Conservation (phyloP, 768 basidiomycete species). For the Arthromyces matolae region DNA sequence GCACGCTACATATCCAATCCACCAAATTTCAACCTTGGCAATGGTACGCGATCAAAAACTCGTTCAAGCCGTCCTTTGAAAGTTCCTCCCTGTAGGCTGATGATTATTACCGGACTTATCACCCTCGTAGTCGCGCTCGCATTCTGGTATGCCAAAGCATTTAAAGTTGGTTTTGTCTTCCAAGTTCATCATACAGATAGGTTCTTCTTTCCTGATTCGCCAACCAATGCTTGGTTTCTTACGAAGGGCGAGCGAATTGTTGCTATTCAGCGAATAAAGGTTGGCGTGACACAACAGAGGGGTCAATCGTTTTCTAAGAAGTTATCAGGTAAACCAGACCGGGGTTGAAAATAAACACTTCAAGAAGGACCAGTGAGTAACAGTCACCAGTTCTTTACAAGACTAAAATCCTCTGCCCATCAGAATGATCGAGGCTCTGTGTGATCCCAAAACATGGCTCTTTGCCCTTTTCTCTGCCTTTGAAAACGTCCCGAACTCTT, state of each 20-base stretch:
- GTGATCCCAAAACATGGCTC: conserved; percentile 73
- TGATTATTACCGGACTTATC: conserved; percentile 63
- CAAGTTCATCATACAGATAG: conserved; percentile 25
- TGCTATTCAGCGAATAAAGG: conserved; percentile 67
- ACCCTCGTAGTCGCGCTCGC: conserved; percentile 48
- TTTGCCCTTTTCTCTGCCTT: conserved; percentile 66
- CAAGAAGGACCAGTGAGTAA: conserved; percentile 71
- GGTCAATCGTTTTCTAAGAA: background rate
- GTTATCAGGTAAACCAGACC: conserved; percentile 40
- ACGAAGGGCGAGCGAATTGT: conserved; percentile 56
- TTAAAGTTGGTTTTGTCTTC: background rate
- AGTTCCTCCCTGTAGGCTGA: conserved; percentile 40
- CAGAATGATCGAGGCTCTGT: conserved; percentile 66
- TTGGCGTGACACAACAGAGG: conserved; percentile 14
- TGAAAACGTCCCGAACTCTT: conserved; percentile 61
- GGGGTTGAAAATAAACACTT: conserved; percentile 81
- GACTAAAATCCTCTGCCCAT: background rate
- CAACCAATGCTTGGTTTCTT: conserved; percentile 72
- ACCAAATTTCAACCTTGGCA: conserved; percentile 64
- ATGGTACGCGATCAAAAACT: conserved; percentile 40
- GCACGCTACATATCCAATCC: conserved; percentile 58
- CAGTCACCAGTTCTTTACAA: background rate
- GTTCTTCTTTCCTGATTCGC: conserved; percentile 73
- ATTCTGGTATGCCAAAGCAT: conserved; percentile 46
- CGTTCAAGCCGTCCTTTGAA: background rate